Percentiles rank a stretch among this genome's conserved stretches.
Conservation (phyloP, 2,329 filamentous ascomycete species). For the Exophiala sp. region DNA sequence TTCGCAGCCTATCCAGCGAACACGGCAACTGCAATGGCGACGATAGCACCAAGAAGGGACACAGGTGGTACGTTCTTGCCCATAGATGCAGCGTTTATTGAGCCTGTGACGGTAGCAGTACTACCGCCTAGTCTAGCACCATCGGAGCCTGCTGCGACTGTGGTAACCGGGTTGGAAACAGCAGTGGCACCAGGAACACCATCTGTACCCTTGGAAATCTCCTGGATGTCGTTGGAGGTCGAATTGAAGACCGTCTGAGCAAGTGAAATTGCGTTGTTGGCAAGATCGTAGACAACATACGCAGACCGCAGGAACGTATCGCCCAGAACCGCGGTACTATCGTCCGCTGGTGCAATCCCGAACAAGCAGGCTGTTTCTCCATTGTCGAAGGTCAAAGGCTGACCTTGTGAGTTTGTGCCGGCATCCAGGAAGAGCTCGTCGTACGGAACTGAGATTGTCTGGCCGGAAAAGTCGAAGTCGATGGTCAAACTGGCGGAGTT, state of each 20-base stretch:
- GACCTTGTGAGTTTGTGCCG: conserved; percentile 38
- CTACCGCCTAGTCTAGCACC: conserved; percentile 18
- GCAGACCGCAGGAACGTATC: conserved; percentile 62
- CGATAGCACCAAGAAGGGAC: conserved; percentile 3
- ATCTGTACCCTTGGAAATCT: conserved; percentile 49
- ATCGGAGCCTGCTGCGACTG: conserved; percentile 16
- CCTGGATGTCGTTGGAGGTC: conserved; percentile 47
- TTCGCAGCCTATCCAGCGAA: no score
- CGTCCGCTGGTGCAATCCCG: conserved; percentile 50
- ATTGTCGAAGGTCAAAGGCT: conserved; percentile 35
- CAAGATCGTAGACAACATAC: conserved; percentile 61
- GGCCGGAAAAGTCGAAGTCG: conserved; percentile 56
- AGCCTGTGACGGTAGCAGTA: conserved; percentile 12
- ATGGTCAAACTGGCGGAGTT: conserved; percentile 49
- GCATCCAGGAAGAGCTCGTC: conserved; percentile 55
- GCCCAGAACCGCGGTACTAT: conserved; percentile 51
- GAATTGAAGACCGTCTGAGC: conserved; percentile 61
- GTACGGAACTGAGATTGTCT: conserved; percentile 53
- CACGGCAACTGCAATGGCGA: conserved; percentile 8
- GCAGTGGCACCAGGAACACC: conserved; percentile 52
- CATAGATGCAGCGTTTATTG: conserved; percentile 1
- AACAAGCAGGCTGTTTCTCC: conserved; percentile 41
- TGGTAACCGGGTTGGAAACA: conserved; percentile 26
- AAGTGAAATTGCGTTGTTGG: conserved; percentile 58
- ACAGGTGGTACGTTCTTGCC: conserved; percentile 1